Evolutionary conservation across 2,329 filamentous ascomycete species (phyloP).

Genomic region (Coleophoma eucalyptorum): DNA sequence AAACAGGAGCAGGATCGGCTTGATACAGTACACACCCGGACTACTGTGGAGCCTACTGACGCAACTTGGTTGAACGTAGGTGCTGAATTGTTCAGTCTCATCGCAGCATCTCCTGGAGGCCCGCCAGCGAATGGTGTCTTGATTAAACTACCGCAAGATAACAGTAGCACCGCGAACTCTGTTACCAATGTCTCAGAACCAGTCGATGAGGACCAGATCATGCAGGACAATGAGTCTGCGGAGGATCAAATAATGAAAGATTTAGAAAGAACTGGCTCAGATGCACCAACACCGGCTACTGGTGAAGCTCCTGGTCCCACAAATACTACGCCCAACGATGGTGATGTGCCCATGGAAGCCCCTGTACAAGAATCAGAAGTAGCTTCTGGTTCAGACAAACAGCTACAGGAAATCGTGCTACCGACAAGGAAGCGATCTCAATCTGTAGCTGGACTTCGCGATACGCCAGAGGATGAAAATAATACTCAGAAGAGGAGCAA

Average conservation of each 20-base stretch:
- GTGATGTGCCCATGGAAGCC: slow-evolving; percentile 6
- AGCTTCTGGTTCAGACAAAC: slow-evolving; percentile 10
- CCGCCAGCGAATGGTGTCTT: neutral
- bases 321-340: slow-evolving; percentile 10
- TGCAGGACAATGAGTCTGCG: neutral
- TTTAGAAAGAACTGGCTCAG: slow-evolving; percentile 8
- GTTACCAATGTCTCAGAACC: neutral
- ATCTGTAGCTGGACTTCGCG: slow-evolving; percentile 54
- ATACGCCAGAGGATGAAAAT: slow-evolving; percentile 53
- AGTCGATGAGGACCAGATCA: neutral
- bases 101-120: neutral
- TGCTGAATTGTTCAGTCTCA: neutral
- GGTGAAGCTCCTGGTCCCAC: slow-evolving; percentile 11
- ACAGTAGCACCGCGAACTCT: too few species aligned
- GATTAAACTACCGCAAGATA: neutral
- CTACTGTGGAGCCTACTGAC: neutral
- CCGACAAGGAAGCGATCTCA: slow-evolving; percentile 57
- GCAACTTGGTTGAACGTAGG: neutral
- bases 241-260: slow-evolving; percentile 24
- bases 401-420: slow-evolving; percentile 10
- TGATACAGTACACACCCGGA: slow-evolving; percentile 8
- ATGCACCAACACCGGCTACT: slow-evolving; percentile 17
- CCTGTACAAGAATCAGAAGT: neutral
- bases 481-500: slow-evolving; percentile 61
- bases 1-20: neutral